Conservation (phyloP, 306 rosid species). For the Senna tora region DNA sequence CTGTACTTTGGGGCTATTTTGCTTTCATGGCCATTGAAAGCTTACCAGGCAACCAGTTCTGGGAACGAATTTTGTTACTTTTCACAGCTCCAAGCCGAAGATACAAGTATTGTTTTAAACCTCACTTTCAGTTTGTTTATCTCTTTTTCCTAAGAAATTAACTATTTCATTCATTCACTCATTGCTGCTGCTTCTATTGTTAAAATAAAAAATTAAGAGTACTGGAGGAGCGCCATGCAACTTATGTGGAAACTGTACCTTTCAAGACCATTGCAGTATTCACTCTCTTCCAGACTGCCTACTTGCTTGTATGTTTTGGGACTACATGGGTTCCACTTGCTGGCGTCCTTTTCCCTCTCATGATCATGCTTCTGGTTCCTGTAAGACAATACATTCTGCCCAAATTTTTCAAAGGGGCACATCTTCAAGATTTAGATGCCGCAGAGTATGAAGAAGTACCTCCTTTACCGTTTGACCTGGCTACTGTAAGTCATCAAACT, state of each 20-base stretch:
- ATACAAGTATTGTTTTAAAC: conserved; percentile 60
- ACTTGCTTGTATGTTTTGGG: conserved; percentile 81
- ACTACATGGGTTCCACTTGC: conserved; percentile 81
- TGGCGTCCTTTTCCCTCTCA: conserved; percentile 76
- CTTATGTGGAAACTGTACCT: conserved; percentile 73
- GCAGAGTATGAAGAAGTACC: conserved; percentile 76
- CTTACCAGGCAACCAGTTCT: conserved; percentile 82
- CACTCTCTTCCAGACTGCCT: conserved; percentile 66
- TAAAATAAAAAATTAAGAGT: conserved; percentile 47
- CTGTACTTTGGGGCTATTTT: conserved; percentile 54
- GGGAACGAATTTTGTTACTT: conserved; percentile 75
- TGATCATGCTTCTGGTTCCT: conserved; percentile 92
- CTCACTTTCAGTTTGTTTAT: conserved; percentile 4
- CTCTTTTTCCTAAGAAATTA: not conserved
- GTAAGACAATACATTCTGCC: conserved; percentile 84
- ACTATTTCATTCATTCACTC: conserved; percentile 27
- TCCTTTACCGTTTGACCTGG: conserved; percentile 53
- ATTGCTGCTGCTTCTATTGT: not conserved
- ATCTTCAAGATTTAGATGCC: conserved; percentile 84
- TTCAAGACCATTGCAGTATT: conserved; percentile 71
- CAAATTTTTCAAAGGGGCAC: conserved; percentile 70
- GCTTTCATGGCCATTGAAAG: conserved; percentile 89
- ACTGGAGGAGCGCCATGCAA: conserved; percentile 65
- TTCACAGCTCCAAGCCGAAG: conserved; percentile 74
- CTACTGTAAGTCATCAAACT: conserved; percentile 46